Conservation (phyloP, 768 basidiomycete genomes). For the Coprinellus aureogranulatus region DNA sequence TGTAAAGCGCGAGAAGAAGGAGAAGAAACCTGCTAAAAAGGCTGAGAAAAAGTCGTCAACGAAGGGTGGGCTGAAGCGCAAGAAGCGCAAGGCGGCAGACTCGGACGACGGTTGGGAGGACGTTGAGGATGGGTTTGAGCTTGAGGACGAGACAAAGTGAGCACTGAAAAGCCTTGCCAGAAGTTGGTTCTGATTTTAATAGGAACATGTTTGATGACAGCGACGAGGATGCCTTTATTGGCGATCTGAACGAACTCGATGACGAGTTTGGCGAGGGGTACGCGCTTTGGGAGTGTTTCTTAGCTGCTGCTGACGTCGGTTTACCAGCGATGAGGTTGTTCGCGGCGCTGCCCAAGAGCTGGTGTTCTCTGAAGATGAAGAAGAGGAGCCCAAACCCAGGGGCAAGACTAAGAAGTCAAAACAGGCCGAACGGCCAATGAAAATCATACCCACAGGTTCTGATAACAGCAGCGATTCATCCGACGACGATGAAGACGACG, state of each 20-base stretch:
- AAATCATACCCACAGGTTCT: slow-evolving; percentile 50
- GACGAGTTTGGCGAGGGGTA: slow-evolving; percentile 47
- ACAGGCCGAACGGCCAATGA: slow-evolving; percentile 44
- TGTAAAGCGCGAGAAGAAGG: slow-evolving; percentile 34
- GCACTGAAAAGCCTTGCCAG: too few species aligned
- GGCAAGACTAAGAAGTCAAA: slow-evolving; percentile 52
- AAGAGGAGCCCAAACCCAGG: slow-evolving; percentile 35
- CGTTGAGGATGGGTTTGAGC: slow-evolving; percentile 47
- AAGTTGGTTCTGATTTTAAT: slow-evolving; percentile 6
- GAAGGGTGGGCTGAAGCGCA: slow-evolving; percentile 12
- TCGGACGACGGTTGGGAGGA: slow-evolving; percentile 60
- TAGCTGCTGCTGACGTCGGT: background rate
- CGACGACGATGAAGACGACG: slow-evolving; percentile 48
- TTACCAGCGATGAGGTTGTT: slow-evolving; percentile 49
- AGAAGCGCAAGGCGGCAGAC: slow-evolving; percentile 19
- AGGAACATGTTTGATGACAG: slow-evolving; percentile 49
- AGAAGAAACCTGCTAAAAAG: slow-evolving; percentile 7
- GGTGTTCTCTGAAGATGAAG: slow-evolving; percentile 63
- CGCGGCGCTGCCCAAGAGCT: slow-evolving; percentile 55
- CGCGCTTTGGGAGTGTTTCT: slow-evolving; percentile 13
- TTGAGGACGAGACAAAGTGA: slow-evolving; percentile 44
- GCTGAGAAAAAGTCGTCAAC: slow-evolving; percentile 10
- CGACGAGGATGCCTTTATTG: slow-evolving; percentile 39
- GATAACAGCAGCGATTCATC: slow-evolving; percentile 39
- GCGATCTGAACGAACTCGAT: slow-evolving; percentile 50